Evolutionary conservation across 768 basidiomycete genomes (phyloP), one percentile per base, ranked within the genome.

Genomic region (Naganishia vaughanmartiniae): DNA sequence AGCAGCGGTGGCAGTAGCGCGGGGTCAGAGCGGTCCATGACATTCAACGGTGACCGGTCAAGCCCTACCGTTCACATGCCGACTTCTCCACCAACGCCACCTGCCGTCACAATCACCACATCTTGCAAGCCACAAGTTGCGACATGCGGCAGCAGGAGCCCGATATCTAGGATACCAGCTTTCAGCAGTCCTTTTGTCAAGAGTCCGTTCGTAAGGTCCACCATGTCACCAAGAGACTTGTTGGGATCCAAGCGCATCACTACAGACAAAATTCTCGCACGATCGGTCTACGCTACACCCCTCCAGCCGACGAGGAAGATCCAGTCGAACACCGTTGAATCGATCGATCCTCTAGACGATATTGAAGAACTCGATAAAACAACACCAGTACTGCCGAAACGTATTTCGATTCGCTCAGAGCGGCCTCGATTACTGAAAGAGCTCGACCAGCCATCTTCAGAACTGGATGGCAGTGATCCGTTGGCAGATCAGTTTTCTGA

Each of bases 161-260:
- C 60, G 39, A 42, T 42, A 26, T 10, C 39, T 2, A 63, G 24
- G 24, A 17, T 28, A 30, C 60, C 39, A 26, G 26, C 39, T 26
- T 63, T 63, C 39, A 63, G 60, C 60, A 63, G 60, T n/a, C 60
- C 60, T 45, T 63, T 63, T 21, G 19, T 63, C 36, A 42, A 63
- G 24, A 63, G 60, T 19, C 60, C 60, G 1, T 15, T 45, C 60
- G 60, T 63, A 0, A 42, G 15, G 21, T 63, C 60, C 6, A 26
- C 60, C 1, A 45, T 63, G 24, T n/a, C 60, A 6, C 60, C 60
- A 34, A 63, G 39, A 15, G 28, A 45, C 24, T 26, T 63, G 24
- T 15, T 45, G 24, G 46, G 46, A 21, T 46, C 2, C 19, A 36
- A 42, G 39, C 60, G 14, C 4, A 28, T 2, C 11, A 3, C 4